Conservation (phyloP, 306 rosid genomes). For the Malus sylvestris region DNA sequence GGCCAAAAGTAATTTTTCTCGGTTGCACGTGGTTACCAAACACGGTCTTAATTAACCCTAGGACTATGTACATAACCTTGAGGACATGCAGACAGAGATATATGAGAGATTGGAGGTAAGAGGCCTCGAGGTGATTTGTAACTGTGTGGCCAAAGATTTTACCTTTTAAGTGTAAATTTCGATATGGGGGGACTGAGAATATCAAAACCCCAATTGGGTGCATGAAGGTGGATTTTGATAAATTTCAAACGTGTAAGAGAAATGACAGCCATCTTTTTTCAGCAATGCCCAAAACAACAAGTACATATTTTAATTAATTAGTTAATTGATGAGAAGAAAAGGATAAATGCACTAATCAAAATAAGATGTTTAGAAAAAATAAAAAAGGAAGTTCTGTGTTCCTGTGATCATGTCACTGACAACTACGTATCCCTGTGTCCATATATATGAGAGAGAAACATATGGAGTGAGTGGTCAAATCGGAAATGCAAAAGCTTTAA, state of each 20-base stretch:
- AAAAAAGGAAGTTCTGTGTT: conserved; percentile 30
- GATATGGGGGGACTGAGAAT: neutral
- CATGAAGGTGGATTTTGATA: conserved; percentile 22
- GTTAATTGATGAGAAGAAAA: neutral
- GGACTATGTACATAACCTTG: neutral
- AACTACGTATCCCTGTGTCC: conserved; percentile 20
- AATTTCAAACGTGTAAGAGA: neutral
- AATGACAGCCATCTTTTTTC: neutral
- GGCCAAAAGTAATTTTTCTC: conserved; percentile 1
- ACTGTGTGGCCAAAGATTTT: neutral
- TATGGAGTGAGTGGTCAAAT: conserved; percentile 57
- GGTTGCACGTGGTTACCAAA: neutral
- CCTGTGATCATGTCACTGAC: conserved; percentile 49
- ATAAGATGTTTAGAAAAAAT: conserved; percentile 8
- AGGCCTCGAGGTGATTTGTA: neutral
- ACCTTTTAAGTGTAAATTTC: conserved; percentile 7
- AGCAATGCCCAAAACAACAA: neutral
- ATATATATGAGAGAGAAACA: conserved; percentile 25
- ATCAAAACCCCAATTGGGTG: conserved; percentile 17
- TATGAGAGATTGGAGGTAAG: neutral
- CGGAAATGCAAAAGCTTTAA: conserved; percentile 12
- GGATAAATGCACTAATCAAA: conserved; percentile 17
- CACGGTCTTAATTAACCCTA: conserved; percentile 1
- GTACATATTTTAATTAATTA: neutral
- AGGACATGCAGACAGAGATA: neutral